Evolutionary conservation across 805 yeast genomes (phyloP).

Genomic region (Zygoascus tannicola): DNA sequence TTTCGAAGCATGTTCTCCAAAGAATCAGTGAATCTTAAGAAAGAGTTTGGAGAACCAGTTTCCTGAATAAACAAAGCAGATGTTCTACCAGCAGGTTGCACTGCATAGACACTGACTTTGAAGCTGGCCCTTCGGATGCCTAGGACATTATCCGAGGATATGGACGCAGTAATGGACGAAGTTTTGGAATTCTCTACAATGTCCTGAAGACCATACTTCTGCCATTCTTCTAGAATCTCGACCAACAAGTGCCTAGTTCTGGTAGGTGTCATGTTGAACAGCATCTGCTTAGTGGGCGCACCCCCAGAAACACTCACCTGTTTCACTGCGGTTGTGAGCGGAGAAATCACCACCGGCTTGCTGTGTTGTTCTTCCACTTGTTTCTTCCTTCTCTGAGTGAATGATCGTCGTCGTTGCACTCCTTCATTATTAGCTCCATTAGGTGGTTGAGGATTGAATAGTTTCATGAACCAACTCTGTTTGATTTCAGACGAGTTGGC

Average conservation of each 20-base stretch:
- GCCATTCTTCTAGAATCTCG: slow-evolving; percentile 29
- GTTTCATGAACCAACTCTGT: slow-evolving; percentile 32
- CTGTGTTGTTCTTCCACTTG: background rate
- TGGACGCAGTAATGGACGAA: slow-evolving; percentile 24
- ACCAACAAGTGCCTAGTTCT: slow-evolving; percentile 25
- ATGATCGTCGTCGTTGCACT: background rate
- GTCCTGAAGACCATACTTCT: slow-evolving; percentile 29
- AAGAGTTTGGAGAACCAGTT: slow-evolving; percentile 25
- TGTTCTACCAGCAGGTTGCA: slow-evolving; percentile 13
- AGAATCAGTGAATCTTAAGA: slow-evolving; percentile 23
- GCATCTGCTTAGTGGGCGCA: slow-evolving; percentile 19
- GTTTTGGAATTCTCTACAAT: slow-evolving; percentile 20
- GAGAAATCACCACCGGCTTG: background rate
- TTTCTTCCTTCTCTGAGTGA: slow-evolving; percentile 4
- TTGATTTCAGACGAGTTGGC: slow-evolving; percentile 18
- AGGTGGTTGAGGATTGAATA: slow-evolving; percentile 13
- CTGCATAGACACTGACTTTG: slow-evolving; percentile 14
- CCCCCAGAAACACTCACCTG: slow-evolving; percentile 1
- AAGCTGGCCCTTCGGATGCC: slow-evolving; percentile 27
- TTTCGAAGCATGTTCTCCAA: slow-evolving; percentile 23
- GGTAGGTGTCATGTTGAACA: slow-evolving; percentile 20
- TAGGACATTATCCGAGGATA: slow-evolving; percentile 28
- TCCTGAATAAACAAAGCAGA: slow-evolving; percentile 20
- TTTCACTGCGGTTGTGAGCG: background rate
- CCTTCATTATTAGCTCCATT: background rate